Percentiles rank a stretch among this genome's conserved stretches.
These are phyloP conservation scores for Acephala macrosclerotiorum DNA, from an alignment of 2,329 filamentous ascomycete species.

Conservation along the genomic window DNA sequence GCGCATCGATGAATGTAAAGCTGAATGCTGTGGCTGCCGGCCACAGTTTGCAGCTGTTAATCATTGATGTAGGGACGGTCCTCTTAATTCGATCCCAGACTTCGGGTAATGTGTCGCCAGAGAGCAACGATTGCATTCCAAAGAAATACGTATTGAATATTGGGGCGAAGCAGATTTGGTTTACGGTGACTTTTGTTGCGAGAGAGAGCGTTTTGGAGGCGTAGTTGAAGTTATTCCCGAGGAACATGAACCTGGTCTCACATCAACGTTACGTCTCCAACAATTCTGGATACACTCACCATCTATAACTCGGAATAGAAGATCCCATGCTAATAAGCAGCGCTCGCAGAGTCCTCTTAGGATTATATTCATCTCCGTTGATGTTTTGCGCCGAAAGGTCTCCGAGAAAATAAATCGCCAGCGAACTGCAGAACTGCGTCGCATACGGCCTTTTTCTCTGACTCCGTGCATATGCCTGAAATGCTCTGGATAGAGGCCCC, in stretches of 20 bases:
- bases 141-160: slow-evolving; percentile 87
- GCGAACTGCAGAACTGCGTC: slow-evolving; percentile 79
- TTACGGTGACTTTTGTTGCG: slow-evolving; percentile 78
- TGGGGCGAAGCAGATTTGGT: slow-evolving; percentile 83
- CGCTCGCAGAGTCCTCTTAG: slow-evolving; percentile 72
- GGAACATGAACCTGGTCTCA: slow-evolving; percentile 73
- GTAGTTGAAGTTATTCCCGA: slow-evolving; percentile 86
- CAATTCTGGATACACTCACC: slow-evolving; percentile 60
- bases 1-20: slow-evolving; percentile 82
- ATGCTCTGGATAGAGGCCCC: slow-evolving; percentile 61
- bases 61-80: slow-evolving; percentile 78
- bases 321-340: slow-evolving; percentile 76
- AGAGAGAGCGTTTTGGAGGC: slow-evolving; percentile 74
- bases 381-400: slow-evolving; percentile 82
- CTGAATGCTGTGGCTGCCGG: slow-evolving; percentile 85
- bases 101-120: slow-evolving; percentile 69
- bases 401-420: slow-evolving; percentile 81
- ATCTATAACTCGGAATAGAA: slow-evolving; percentile 81
- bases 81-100: slow-evolving; percentile 74
- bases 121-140: slow-evolving; percentile 76
- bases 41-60: slow-evolving; percentile 88
- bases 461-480: slow-evolving; percentile 70
- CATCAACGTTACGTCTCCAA: background rate
- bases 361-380: slow-evolving; percentile 68
- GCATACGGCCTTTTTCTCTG: slow-evolving; percentile 76